These are phyloP conservation scores for Cyclostephanos invisitatus DNA, from an alignment of 108 stramenopile genomes.

Conservation along the genomic window DNA sequence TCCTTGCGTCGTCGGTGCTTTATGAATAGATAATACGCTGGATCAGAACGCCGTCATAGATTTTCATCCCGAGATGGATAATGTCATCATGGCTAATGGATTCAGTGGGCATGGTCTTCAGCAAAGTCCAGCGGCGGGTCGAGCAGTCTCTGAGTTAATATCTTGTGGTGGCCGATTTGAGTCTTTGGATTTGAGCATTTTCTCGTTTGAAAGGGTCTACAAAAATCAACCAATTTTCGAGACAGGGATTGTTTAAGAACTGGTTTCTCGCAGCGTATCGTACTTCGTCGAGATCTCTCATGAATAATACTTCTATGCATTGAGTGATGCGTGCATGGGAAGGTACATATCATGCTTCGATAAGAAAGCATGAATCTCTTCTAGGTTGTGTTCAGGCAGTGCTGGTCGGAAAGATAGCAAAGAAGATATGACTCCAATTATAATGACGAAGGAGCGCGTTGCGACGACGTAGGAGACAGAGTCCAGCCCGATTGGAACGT, in stretches of 20 bases:
- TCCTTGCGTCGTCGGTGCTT: not conserved
- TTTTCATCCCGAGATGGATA: conserved; percentile 70
- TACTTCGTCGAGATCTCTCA: too few species aligned
- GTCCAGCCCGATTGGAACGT: too few species aligned
- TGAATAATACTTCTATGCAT: too few species aligned
- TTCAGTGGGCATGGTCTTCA: conserved; percentile 82
- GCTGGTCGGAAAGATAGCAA: too few species aligned
- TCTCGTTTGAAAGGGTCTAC: conserved; percentile 60
- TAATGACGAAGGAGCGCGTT: too few species aligned
- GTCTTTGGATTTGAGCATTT: conserved; percentile 62
- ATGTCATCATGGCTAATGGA: conserved; percentile 68
- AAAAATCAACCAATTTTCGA: conserved; percentile 45
- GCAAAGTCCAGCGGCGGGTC: conserved; percentile 66
- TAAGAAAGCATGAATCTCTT: too few species aligned
- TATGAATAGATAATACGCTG: conserved; percentile 53
- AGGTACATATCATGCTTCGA: too few species aligned
- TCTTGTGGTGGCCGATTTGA: conserved; percentile 46
- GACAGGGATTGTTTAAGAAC: conserved; percentile 49
- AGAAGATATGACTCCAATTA: too few species aligned
- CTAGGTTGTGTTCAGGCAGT: too few species aligned
- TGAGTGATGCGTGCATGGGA: too few species aligned
- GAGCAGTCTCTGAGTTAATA: conserved; percentile 67
- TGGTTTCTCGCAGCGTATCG: not conserved
- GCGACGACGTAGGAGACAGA: too few species aligned
- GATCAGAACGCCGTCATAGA: conserved; percentile 87